These are phyloP conservation scores for Alternaria brassicae DNA, from an alignment of 2,329 filamentous ascomycete genomes.

Conservation along the genomic window DNA sequence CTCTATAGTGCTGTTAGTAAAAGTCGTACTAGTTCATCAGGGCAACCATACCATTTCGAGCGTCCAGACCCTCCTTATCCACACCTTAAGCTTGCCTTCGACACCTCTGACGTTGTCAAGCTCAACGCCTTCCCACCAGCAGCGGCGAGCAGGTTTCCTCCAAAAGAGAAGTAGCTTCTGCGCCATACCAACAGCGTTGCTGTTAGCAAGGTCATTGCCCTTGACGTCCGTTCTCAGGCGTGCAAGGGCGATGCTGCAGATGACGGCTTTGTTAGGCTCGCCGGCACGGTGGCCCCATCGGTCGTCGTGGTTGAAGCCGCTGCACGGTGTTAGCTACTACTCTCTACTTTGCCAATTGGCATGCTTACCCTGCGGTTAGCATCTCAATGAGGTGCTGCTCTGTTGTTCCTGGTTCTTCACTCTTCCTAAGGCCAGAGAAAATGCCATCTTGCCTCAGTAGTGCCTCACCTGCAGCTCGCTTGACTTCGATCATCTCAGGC, in stretches of 20 bases:
- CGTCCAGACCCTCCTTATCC: slow-evolving; percentile 98
- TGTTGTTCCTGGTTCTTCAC: slow-evolving; percentile 93
- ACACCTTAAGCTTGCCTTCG: slow-evolving; percentile 91
- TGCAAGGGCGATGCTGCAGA: slow-evolving; percentile 93
- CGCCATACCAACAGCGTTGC: slow-evolving; percentile 90
- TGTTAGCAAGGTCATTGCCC: slow-evolving; percentile 76
- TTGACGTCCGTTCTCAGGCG: slow-evolving; percentile 89
- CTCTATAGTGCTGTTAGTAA: slow-evolving; percentile 60
- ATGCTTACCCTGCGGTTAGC: slow-evolving; percentile 89
- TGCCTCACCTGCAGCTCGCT: slow-evolving; percentile 87
- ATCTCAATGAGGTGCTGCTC: slow-evolving; percentile 99
- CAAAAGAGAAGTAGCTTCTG: slow-evolving; percentile 98
- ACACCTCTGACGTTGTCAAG: slow-evolving; percentile 88
- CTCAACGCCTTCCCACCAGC: slow-evolving; percentile 99
- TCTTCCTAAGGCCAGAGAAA: slow-evolving; percentile 92
- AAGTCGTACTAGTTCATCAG: neutral
- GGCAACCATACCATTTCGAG: slow-evolving; percentile 76
- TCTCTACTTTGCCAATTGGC: neutral
- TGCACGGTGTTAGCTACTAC: slow-evolving; percentile 50
- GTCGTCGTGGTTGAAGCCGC: slow-evolving; percentile 96
- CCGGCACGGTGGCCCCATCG: slow-evolving; percentile 95
- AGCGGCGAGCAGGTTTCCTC: slow-evolving; percentile 93
- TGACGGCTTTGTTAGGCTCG: slow-evolving; percentile 97
- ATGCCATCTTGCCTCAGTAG: slow-evolving; percentile 90
- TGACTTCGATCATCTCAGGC: slow-evolving; percentile 92